Base-by-base conservation (phyloP, 805 yeast genomes). In the Lipomyces yamadae region DNA sequence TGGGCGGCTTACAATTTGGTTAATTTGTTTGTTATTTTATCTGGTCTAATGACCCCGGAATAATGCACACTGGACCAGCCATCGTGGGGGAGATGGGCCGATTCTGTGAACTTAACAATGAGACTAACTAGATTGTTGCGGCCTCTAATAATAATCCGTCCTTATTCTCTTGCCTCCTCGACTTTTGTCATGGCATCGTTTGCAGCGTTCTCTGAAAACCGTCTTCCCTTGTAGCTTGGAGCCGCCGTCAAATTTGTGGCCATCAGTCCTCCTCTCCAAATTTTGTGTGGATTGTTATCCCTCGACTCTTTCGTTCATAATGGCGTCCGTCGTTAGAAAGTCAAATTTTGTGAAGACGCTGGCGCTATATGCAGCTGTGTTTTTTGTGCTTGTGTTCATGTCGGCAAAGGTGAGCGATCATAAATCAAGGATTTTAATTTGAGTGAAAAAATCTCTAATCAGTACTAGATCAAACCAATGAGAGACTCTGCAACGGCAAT, bases 401-500 rank as follows among this genome's bases (percentile, higher is more conserved):
- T 33, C 58, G 3, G 34, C 4, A 10, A 32, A 56, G 58, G 58
- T 56, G 33, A 6, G 58, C 18, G 30, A 4, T 18, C 11, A 11
- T 15, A n/a, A 29, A 24, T 1, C 24, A 1, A 24, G 24, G 24
- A 24, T 24, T 24, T 24, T 18, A 7, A 4, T 30, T 5, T 0
- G 6, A 10, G 24, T 56, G 48, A 33, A 13, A n/a, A 24, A 24
- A 18, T 7, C 32, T 11, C 58, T 56, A 18, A 56, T 18, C 10
- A 6, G 6, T 4, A 4, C 39, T 18, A 58, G 61, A 37, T 42
- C 55, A 30, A 4, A 0, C 1, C 33, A n/a, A 1, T 39, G 4
- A 57, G 33, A 24, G 29, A 32, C 5, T 58, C 61, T 18, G 56
- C 61, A 24, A 4, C 61, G 10, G 55, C 13, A 15, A n/a, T 58